Conservation (phyloP, 257 asterid genomes). For the Asclepias syriaca region DNA sequence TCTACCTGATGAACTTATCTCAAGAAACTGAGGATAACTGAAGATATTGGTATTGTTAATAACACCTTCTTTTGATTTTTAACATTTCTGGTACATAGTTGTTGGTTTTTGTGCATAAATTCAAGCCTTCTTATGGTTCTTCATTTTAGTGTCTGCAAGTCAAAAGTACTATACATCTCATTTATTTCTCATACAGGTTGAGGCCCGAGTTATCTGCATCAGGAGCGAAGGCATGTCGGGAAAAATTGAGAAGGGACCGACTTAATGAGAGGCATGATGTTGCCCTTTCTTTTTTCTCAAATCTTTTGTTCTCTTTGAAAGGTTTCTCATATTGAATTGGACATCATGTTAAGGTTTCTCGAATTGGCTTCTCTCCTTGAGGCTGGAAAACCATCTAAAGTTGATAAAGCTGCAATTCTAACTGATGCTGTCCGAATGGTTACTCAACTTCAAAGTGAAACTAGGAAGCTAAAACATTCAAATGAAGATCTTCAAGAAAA, state of each 20-base stretch:
- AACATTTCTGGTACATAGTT: background rate
- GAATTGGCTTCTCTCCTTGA: conserved; percentile 84
- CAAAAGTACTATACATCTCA: conserved; percentile 22
- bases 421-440: conserved; percentile 84
- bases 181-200: background rate
- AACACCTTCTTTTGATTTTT: background rate
- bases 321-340: conserved; percentile 11
- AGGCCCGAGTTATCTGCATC: conserved; percentile 24
- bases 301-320: conserved; percentile 8
- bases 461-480: conserved; percentile 78
- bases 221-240: conserved; percentile 90
- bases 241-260: conserved; percentile 75
- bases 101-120: background rate
- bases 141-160: background rate
- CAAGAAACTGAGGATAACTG: background rate
- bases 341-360: conserved; percentile 47
- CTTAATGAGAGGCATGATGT: conserved; percentile 71
- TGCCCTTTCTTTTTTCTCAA: conserved; percentile 10
- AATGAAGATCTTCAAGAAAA: conserved; percentile 66
- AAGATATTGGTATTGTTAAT: background rate
- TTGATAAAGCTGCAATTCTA: conserved; percentile 81
- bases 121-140: background rate
- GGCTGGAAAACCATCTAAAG: conserved; percentile 86
- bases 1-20: background rate
- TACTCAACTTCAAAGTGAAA: conserved; percentile 67